Base-by-base conservation (phyloP, 2,329 filamentous ascomycete genomes). In the Neonectria ditissima region DNA sequence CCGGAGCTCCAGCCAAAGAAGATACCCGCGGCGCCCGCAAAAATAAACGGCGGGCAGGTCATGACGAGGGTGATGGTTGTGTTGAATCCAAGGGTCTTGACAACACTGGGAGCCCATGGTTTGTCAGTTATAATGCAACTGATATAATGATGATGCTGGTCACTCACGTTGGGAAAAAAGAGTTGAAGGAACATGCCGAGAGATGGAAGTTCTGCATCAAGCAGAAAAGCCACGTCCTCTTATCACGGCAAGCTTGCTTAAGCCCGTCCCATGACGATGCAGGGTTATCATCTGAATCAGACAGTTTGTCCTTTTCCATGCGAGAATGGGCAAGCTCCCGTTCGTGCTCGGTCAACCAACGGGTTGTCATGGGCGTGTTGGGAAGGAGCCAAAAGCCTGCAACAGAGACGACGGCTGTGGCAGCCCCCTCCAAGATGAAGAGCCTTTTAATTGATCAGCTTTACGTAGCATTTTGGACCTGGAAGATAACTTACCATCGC, bases 201-300 rank as follows among this genome's bases (percentile, higher is more conserved):
- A 86, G 74, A 70, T 87, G 84, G 70, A 86, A 83, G 72, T 86
- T 86, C 67, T 86, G 83, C 84, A 87, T 86, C 37, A 86, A 75
- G 5, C 80, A 81, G 65, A 86, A 83, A 3, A 87, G 72, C 80
- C 84, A 87, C 0, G 84, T 81, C 55, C 83, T 79, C 67, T 81
- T 82, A 62, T 88, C 86, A 13, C 71, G 72, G 56, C 80, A 77
- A 0, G 84, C 84, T 62, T 84, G 80, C 69, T 81, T 81, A 30
- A 87, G 78, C 3, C 85, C 85, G 4, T 79, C 78, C 79, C 76
- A 82, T 4, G 80, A 78, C 5, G 78, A 83, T 5, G 78, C 80
- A 44, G 74, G 63, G 13, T 69, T 63, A 13, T 77, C 77, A 6
- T 77, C 75, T 22, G 80, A 72, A 28, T 82, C 82, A 28, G 82